Percentiles rank a stretch among this genome's conserved stretches.
These are phyloP conservation scores for Arachis monticola DNA, from an alignment of 331 rosid genomes.

Conservation along the genomic window DNA sequence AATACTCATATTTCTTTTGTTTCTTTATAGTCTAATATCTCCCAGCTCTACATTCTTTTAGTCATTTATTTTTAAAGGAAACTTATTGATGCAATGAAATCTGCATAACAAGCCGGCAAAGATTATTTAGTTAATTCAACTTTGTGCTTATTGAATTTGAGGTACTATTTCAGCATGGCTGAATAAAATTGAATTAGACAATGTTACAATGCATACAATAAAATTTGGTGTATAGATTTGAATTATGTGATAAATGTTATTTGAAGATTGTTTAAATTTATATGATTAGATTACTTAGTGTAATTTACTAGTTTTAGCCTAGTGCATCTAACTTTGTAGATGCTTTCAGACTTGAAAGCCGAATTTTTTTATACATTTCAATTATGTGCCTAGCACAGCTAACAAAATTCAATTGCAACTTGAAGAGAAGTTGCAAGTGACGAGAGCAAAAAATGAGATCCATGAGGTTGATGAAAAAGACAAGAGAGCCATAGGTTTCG, in stretches of 20 bases:
- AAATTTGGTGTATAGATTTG: no score
- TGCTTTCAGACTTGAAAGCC: not conserved
- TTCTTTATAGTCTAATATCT: conserved; percentile 1
- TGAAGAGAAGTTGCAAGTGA: not conserved
- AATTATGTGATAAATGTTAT: no score
- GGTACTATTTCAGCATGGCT: not conserved
- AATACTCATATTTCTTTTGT: conserved; percentile 8
- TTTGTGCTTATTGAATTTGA: not conserved
- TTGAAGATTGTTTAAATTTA: no score
- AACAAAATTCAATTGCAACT: not conserved
- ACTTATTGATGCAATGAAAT: conserved; percentile 5
- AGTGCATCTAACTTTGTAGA: not conserved
- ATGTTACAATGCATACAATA: no score
- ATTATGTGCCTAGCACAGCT: conserved; percentile 15
- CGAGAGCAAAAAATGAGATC: not conserved
- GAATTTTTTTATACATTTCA: not conserved
- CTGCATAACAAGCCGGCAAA: conserved; percentile 3
- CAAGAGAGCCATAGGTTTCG: not conserved
- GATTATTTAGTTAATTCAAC: not conserved
- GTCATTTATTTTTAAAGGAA: not conserved
- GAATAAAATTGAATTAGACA: not conserved
- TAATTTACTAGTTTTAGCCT: no score
- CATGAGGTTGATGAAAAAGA: not conserved
- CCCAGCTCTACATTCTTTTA: not conserved
- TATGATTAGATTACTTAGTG: no score